Evolutionary conservation across 2,329 filamentous ascomycete species (phyloP).

Genomic region (Coniochaeta sp.): DNA sequence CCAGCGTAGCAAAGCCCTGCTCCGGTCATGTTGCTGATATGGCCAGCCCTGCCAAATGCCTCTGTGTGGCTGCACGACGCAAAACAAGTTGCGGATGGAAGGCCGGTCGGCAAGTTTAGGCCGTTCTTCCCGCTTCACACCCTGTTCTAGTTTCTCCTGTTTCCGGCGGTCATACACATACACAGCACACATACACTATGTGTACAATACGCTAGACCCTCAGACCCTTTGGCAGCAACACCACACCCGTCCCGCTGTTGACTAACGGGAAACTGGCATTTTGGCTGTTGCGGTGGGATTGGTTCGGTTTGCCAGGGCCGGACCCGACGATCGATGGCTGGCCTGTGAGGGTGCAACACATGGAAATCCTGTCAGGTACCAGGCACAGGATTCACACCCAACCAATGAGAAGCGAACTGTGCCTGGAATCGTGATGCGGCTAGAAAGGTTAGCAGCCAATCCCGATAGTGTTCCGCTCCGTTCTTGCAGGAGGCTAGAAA

Average conservation of each 20-base stretch:
- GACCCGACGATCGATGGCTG: background rate
- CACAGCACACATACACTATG: too few species aligned
- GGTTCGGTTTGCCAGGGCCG: background rate
- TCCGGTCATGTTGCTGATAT: background rate
- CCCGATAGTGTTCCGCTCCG: background rate
- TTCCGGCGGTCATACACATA: background rate
- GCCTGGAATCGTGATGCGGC: background rate
- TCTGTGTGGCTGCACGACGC: background rate
- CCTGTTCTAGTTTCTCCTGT: background rate
- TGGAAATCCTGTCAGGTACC: constrained; percentile 33
- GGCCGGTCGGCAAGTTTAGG: background rate
- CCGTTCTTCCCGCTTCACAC: background rate
- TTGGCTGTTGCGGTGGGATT: constrained; percentile 3
- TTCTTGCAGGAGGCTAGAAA: background rate
- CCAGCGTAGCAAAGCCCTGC: background rate
- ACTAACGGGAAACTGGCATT: constrained; percentile 1
- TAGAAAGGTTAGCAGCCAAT: background rate
- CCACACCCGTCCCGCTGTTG: background rate
- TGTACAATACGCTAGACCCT: too few species aligned
- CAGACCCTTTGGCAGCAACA: background rate
- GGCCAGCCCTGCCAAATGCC: too few species aligned
- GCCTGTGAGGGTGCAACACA: constrained; percentile 31
- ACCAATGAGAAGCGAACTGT: constrained; percentile 20
- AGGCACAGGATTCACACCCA: constrained; percentile 20
- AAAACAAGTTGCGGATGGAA: background rate